Conservation (phyloP, 1,284 basidiomycete genomes). For the Prillingera fragicola region DNA sequence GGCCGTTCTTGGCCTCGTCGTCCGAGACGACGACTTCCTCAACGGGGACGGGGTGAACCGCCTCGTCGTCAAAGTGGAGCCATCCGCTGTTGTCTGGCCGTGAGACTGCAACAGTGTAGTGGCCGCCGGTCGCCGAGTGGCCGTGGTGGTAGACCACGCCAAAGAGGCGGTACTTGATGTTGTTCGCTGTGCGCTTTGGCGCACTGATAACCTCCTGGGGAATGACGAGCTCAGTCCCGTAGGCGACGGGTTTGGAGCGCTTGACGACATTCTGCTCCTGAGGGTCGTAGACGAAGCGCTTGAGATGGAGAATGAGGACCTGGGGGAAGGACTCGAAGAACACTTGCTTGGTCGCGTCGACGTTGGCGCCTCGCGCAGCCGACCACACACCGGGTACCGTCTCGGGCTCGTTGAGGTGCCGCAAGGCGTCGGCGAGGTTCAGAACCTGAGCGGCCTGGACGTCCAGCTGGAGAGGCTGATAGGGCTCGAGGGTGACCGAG, state of each 20-base stretch:
- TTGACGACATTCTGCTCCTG: conserved; percentile 60
- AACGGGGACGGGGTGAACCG: conserved; percentile 68
- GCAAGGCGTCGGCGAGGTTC: conserved; percentile 77
- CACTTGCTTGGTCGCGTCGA: conserved; percentile 82
- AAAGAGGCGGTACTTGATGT: conserved; percentile 73
- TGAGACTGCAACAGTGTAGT: conserved; percentile 90
- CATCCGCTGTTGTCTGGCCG: conserved; percentile 64
- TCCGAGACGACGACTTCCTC: conserved; percentile 69
- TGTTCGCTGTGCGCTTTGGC: conserved; percentile 51
- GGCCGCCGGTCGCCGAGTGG: conserved; percentile 79
- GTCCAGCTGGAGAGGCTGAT: conserved; percentile 82
- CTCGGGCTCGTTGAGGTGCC: conserved; percentile 74
- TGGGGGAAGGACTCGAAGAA: conserved; percentile 80
- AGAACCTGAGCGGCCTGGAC: conserved; percentile 75
- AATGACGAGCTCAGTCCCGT: conserved; percentile 72
- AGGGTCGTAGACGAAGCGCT: conserved; percentile 85
- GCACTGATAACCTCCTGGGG: conserved; percentile 63
- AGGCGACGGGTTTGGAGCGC: conserved; percentile 73
- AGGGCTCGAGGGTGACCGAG: conserved; percentile 85
- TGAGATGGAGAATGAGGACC: conserved; percentile 84
- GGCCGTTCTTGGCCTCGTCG: conserved; percentile 51
- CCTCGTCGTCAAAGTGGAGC: conserved; percentile 91
- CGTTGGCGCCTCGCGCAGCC: conserved; percentile 56
- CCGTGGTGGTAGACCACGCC: conserved; percentile 95
- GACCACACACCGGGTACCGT: conserved; percentile 66